Base-by-base conservation (phyloP, 2,329 filamentous ascomycete species). In the Nemania sp. region DNA sequence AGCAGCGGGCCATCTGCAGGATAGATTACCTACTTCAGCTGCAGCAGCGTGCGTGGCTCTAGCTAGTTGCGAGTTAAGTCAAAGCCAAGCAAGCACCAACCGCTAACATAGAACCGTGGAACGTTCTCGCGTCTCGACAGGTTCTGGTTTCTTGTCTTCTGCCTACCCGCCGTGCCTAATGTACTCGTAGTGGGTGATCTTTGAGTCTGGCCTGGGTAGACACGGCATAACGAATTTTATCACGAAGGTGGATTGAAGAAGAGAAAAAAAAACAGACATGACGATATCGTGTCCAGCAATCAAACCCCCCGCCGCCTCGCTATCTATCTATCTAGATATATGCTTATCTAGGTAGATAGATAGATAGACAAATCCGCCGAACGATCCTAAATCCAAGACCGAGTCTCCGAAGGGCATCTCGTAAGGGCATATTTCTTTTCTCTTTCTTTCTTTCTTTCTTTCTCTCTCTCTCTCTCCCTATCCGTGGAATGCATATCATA, bases 1-100 rank as follows among this genome's bases (percentile, higher is more conserved):
- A 51, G 40, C 39, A 59, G 60, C 43, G 56, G 54, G 56, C 52
- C 42, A 54, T 49, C 49, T 50, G 52, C 52, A 60, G 54, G 48
- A 29, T 29, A 29, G 25, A 46, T 37, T 46, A 42, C 42, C 47
- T 53, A 37, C 50, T 34, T 48, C 42, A 20, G 40, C 29, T 46
- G 29, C 50, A 50, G 29, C 50, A 50, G 39, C 48, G 35, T 43
- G 48, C 34, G 35, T 35, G n/a, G 53, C n/a, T 43, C 53, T 40
- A 53, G 11, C 35, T 39, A 13, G 3, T 39, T 7, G 13, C 34
- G n/a, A n/a, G n/a, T n/a, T n/a, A n/a, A n/a, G n/a, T n/a, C n/a
- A n/a, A n/a, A n/a, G n/a, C 4, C 25, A 29, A 29, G 25, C 7
- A 29, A 7, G 25, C 7, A 29, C 40, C 56, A 55, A 50, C 57